Evolutionary conservation across 2,329 filamentous ascomycete genomes (phyloP).

Genomic region (Pseudonectria foliicola): DNA sequence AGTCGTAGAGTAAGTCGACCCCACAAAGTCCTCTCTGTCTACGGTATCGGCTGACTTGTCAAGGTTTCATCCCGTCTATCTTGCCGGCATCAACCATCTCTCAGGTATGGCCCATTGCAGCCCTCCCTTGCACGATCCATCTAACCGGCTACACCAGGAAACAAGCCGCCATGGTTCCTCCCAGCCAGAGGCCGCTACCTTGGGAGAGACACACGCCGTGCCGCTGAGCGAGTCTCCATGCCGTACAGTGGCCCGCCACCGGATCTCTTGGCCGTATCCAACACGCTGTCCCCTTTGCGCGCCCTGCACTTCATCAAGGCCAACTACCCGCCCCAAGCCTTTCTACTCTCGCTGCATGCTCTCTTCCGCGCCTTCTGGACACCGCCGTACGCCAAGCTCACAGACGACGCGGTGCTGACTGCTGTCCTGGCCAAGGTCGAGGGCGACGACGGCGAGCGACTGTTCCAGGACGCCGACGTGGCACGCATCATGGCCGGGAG

Average conservation of each 20-base stretch:
- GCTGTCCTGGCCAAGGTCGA: slow-evolving; percentile 28
- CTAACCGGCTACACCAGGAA: slow-evolving; percentile 39
- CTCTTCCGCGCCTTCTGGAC: slow-evolving; percentile 59
- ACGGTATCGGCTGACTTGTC: not conserved
- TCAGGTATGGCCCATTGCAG: slow-evolving; percentile 35
- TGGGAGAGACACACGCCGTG: slow-evolving; percentile 32
- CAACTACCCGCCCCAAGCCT: slow-evolving; percentile 41
- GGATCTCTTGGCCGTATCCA: slow-evolving; percentile 36
- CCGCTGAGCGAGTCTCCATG: slow-evolving; percentile 31
- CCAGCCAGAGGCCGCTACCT: slow-evolving; percentile 60
- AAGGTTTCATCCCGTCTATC: slow-evolving; percentile 65
- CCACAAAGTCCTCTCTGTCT: not conserved
- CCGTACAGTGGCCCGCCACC: slow-evolving; percentile 30
- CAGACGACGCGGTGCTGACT: slow-evolving; percentile 46
- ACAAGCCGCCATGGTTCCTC: slow-evolving; percentile 67
- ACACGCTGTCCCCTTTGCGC: slow-evolving; percentile 52
- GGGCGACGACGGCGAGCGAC: slow-evolving; percentile 16
- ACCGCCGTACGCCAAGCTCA: slow-evolving; percentile 50
- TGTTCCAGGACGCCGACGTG: slow-evolving; percentile 48
- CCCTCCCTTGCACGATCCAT: slow-evolving; percentile 1
- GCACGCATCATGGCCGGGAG: slow-evolving; percentile 47
- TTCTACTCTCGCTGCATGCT: slow-evolving; percentile 45
- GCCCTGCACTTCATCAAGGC: slow-evolving; percentile 60
- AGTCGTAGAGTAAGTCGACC: slow-evolving; percentile 53
- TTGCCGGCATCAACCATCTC: slow-evolving; percentile 58